Percentiles rank a stretch among this genome's conserved stretches.
phyloP scores from a whole-genome alignment of 2,329 filamentous ascomycete species.

The Penicillium palitans region DNA sequence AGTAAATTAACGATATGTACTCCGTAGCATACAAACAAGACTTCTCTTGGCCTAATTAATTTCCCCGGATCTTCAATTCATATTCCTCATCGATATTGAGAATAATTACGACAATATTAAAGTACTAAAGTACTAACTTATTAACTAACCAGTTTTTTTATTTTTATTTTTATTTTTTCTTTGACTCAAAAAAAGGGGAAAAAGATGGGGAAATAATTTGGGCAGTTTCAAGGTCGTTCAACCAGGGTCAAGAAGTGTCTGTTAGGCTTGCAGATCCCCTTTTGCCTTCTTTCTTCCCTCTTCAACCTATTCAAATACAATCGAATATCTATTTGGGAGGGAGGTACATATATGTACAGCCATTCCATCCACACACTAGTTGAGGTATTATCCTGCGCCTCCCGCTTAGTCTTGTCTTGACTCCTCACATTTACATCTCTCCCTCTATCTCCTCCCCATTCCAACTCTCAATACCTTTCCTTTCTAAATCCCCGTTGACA shows the following conservation, averaged over 20 bases:
- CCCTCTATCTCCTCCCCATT: conserved; percentile 6
- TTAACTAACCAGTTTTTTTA: not conserved
- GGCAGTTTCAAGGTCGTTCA: not conserved
- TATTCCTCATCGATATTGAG: not conserved
- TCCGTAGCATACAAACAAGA: not conserved
- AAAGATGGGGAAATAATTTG: not conserved
- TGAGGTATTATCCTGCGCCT: conserved; percentile 16
- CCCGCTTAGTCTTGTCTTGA: conserved; percentile 19
- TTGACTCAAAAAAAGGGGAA: conserved; percentile 1
- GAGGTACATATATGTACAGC: not conserved
- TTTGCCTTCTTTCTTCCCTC: conserved; percentile 6
- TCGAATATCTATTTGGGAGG: not conserved
- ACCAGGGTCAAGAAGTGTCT: not conserved
- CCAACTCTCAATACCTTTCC: not conserved
- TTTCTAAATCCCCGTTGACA: not conserved
- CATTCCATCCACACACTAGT: conserved; percentile 9
- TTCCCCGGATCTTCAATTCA: conserved; percentile 24
- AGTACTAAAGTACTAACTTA: not conserved
- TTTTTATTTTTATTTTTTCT: not conserved
- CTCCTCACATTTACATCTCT: conserved; percentile 25
- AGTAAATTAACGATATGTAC: not conserved
- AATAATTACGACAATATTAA: too few relatives aligned
- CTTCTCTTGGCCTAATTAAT: conserved; percentile 1
- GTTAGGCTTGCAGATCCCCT: conserved; percentile 10
- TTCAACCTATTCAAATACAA: not conserved